These are phyloP conservation scores for Hortaea sp. DNA, from an alignment of 2,329 filamentous ascomycete species.

Conservation along the genomic window DNA sequence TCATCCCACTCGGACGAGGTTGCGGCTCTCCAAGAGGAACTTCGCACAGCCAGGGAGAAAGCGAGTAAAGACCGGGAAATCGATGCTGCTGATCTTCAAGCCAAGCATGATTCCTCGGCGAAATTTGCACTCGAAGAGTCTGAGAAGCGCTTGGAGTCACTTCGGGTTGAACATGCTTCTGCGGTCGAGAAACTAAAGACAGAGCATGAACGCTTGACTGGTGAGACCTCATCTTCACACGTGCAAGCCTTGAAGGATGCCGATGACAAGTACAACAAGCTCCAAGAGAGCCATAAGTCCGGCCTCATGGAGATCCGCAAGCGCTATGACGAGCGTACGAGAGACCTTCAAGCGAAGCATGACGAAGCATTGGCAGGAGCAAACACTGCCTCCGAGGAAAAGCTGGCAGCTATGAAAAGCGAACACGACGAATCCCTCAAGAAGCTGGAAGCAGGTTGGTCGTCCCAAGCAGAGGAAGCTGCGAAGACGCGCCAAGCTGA, in stretches of 20 bases:
- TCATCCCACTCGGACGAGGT: conserved; percentile 2
- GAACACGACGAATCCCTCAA: background rate
- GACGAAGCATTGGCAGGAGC: background rate
- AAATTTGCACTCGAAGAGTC: background rate
- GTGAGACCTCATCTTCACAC: background rate
- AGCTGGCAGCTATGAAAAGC: background rate
- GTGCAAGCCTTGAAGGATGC: conserved; percentile 1
- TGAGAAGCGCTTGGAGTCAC: conserved; percentile 3
- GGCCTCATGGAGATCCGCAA: background rate
- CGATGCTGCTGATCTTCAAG: background rate
- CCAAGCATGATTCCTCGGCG: conserved; percentile 1
- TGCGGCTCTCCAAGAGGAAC: conserved; percentile 2
- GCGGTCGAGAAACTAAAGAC: conserved; percentile 1
- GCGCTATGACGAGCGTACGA: background rate
- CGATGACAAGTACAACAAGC: background rate
- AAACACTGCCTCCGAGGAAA: background rate
- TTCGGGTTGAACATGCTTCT: conserved; percentile 1
- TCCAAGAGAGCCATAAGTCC: background rate
- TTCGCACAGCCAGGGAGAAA: conserved; percentile 1
- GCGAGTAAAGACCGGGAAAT: background rate
- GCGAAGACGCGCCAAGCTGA: conserved; percentile 6
- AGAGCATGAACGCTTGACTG: background rate
- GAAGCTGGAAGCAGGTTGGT: conserved; percentile 7
- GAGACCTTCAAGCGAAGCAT: background rate
- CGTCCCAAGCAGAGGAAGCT: conserved; percentile 5